A percentile compares a stretch with the other conserved stretches of the same genome.
Evolutionary conservation across 169 alveolate genomes (phyloP).

Genomic region (Perkinsus chesapeaki): DNA sequence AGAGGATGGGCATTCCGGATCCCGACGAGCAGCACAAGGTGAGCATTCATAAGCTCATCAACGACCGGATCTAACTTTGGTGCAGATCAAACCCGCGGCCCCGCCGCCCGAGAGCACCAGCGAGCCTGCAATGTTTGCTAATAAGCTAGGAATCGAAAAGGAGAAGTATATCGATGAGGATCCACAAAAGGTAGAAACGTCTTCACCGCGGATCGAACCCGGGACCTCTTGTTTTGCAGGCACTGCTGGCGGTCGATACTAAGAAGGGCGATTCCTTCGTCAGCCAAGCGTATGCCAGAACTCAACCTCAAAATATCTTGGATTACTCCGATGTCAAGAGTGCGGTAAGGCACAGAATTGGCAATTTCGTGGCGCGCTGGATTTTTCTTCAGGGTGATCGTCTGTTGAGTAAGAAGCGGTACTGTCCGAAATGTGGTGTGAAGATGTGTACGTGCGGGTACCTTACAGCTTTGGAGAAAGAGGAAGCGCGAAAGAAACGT

Average conservation of each 20-base stretch:
- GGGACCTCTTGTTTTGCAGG: neutral
- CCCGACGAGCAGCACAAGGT: neutral
- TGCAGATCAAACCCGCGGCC: neutral
- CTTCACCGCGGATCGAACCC: neutral
- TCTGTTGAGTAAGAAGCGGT: neutral
- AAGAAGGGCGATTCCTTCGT: neutral
- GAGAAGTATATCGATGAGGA: neutral
- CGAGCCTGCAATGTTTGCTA: neutral
- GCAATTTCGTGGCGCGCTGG: neutral
- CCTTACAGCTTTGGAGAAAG: neutral
- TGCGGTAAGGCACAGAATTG: neutral
- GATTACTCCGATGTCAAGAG: conserved; percentile 1
- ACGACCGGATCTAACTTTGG: no score
- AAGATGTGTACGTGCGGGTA: neutral
- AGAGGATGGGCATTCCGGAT: neutral
- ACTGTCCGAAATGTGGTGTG: neutral
- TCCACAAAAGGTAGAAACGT: neutral
- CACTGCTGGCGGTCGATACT: neutral
- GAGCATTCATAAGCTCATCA: no score
- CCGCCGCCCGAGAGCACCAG: neutral
- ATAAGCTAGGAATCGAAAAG: neutral
- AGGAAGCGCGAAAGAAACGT: neutral
- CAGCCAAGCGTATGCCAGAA: neutral
- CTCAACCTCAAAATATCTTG: neutral
- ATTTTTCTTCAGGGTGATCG: neutral